These are phyloP conservation scores for Sporothrix inflata DNA, from an alignment of 2,329 filamentous ascomycete species.

Conservation along the genomic window DNA sequence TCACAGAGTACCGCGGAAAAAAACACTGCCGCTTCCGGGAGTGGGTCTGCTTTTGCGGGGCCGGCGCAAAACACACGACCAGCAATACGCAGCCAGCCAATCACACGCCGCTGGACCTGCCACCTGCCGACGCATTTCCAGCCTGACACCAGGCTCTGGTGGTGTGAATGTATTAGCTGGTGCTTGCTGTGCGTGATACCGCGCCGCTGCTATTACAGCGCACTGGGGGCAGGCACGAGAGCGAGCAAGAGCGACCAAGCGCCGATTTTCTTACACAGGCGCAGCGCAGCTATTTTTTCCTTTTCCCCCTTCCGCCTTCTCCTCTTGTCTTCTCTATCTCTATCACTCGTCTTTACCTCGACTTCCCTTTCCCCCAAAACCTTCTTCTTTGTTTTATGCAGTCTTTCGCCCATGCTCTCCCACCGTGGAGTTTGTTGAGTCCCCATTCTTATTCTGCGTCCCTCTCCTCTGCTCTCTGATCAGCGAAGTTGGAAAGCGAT, in stretches of 20 bases:
- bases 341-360: neutral
- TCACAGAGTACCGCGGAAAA: slow-evolving; percentile 15
- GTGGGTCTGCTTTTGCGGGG: slow-evolving; percentile 18
- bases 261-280: slow-evolving; percentile 25
- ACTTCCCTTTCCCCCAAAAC: neutral
- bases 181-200: neutral
- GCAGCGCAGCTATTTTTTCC: slow-evolving; percentile 23
- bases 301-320: slow-evolving; percentile 19
- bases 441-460: slow-evolving; percentile 10
- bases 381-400: slow-evolving; percentile 1
- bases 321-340: neutral
- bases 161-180: neutral
- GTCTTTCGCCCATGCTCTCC: slow-evolving; percentile 13
- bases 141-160: slow-evolving; percentile 16
- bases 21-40: slow-evolving; percentile 21
- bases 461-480: neutral
- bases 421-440: neutral
- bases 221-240: slow-evolving; percentile 10
- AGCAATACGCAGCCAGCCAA: slow-evolving; percentile 15
- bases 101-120: neutral
- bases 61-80: slow-evolving; percentile 16
- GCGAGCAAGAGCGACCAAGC: slow-evolving; percentile 19
- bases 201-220: neutral
- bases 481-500: neutral
- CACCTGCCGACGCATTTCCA: slow-evolving; percentile 19